Evolutionary conservation across 345 rosid genomes (phyloP), one percentile per base, ranked within the genome.

Genomic region (Clarkia xantiana): DNA sequence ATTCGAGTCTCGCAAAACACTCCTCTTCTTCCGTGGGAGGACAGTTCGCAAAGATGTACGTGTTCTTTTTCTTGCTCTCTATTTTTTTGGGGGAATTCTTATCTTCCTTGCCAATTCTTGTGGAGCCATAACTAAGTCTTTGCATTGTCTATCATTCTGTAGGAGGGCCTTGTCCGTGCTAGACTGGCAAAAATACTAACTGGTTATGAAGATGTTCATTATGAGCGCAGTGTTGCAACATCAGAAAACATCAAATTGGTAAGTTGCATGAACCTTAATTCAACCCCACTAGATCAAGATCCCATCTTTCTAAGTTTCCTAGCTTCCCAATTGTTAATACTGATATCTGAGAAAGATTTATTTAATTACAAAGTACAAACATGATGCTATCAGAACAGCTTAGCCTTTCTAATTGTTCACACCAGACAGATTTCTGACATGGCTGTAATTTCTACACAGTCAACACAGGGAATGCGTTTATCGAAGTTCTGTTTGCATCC

Each of bases 11-110:
- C 93, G 96, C 14, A 59, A 64, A 9, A 78, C 76, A 1, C 93
- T 91, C 55, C 93, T 91, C 59, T 86, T 81, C 69, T 91, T 91
- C 71, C 82, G 87, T 18, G 98, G 98, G 51, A 80, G 78, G 67
- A 91, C 98, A 10, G 59, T 69, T 54, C 79, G 98, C 68, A 91
- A 91, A 81, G 36, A 29, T 29, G 36, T 29, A 29, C 7, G 36
- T 23, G 4, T 3, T 29, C 36, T 29, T 5, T 7, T n/a, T n/a
- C n/a, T 29, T 29, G 36, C 36, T 29, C 36, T 29, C 9, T 29
- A 5, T 29, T 29, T 29, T 29, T 29, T 29, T 1, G 7, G 36
- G 36, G 36, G 36, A 29, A 29, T 29, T 29, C 36, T 29, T 29
- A 10, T 29, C 8, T 29, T 29, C 4, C 8, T 29, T 29, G 36